phyloP scores from a whole-genome alignment of 805 yeast genomes.

The Candida sanyiensis region DNA sequence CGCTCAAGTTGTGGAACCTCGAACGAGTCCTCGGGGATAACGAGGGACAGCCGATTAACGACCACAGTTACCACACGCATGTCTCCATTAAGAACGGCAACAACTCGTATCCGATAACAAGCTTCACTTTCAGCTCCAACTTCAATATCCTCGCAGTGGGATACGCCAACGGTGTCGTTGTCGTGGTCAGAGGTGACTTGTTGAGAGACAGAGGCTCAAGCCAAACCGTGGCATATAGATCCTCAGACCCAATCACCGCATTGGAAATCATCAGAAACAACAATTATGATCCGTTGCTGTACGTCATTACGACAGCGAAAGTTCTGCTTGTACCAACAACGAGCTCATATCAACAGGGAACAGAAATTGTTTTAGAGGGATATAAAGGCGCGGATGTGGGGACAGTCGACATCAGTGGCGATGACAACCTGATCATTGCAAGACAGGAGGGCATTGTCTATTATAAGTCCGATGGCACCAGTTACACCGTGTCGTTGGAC shows the following conservation, averaged over 20 bases:
- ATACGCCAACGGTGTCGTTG: constrained; percentile 76
- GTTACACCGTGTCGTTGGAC: constrained; percentile 50
- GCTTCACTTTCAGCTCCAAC: constrained; percentile 48
- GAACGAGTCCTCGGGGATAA: constrained; percentile 36
- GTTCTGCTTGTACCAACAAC: constrained; percentile 68
- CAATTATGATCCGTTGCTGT: constrained; percentile 46
- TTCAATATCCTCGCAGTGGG: constrained; percentile 70
- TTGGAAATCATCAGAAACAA: constrained; percentile 45
- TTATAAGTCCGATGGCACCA: constrained; percentile 51
- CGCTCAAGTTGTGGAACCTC: constrained; percentile 70
- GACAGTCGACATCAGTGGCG: constrained; percentile 33
- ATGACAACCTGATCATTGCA: constrained; percentile 57
- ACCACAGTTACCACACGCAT: constrained; percentile 48
- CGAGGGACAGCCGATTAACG: constrained; percentile 26
- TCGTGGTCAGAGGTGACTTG: constrained; percentile 82
- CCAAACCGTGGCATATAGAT: constrained; percentile 71
- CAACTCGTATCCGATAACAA: constrained; percentile 74
- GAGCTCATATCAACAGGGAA: constrained; percentile 71
- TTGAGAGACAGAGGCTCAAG: constrained; percentile 85
- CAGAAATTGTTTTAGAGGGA: constrained; percentile 42
- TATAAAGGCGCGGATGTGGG: constrained; percentile 42
- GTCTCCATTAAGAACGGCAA: constrained; percentile 63
- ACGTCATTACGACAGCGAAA: constrained; percentile 69
- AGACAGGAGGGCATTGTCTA: constrained; percentile 56
- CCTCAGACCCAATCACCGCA: constrained; percentile 75